Base-by-base conservation (phyloP, 306 rosid species). In the Arachis hypogaea region DNA sequence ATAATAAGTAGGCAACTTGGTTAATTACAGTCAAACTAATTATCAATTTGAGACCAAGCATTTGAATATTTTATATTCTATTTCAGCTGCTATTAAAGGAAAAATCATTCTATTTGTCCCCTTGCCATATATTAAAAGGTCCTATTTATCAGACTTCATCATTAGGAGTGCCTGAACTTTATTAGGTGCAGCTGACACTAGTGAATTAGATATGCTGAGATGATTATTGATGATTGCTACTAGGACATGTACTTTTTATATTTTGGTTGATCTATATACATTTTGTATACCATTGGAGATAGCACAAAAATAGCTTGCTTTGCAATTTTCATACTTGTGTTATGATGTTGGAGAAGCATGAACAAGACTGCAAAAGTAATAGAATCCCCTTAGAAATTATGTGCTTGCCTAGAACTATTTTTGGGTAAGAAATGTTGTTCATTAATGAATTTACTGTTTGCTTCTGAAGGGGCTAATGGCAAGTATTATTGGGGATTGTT, bases 41-140 rank as follows among this genome's bases (percentile, higher is more conserved):
- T 22, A 22, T 22, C 28, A 94, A 81, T 94, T 89, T 83, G 97
- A 94, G 80, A 92, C 98, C 89, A 92, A 97, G 96, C 92, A 81
- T 80, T 58, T 69, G 22, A 49, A 10, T 69, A 22, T 66, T 59
- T 28, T 60, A 71, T 71, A 54, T 46, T 76, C 9, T 38, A 9
- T 50, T 54, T 30, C 66, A 55, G 54, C 47, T 73, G 46, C 52
- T 50, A 11, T 55, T 9, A 7, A 45, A 44, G 46, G 67, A 60
- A 11, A 28, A 73, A 68, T 61, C 10, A 33, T 42, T 73, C 45
- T 52, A 29, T 52, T 54, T 22, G 63, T 22, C 64, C 62, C 9
- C 52, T 69, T 58, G 65, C 66, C 33, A 10, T 72, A 54, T 18
- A 7, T 52, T 52, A 3, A 30, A 68, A 43, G 50, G 59, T 40